Percentiles rank a stretch among this genome's conserved stretches.
phyloP scores from a whole-genome alignment of 1,139 yeast species.

The Pichia sp. region DNA sequence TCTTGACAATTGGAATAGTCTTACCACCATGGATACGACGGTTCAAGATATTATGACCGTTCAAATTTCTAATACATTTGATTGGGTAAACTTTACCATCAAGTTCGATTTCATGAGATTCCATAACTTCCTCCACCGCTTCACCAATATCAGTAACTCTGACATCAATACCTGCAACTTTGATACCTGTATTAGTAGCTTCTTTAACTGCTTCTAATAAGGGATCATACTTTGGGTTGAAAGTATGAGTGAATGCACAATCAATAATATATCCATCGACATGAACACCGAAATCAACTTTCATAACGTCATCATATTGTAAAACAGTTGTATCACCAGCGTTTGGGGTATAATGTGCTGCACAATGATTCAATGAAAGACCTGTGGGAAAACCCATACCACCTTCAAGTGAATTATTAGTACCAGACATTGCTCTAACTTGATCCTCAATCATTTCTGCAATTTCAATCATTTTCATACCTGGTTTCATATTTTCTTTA shows the following conservation, averaged over 20 bases:
- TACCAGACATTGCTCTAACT: constrained; percentile 57
- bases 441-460: constrained; percentile 87
- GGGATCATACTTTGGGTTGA: constrained; percentile 75
- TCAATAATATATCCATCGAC: constrained; percentile 94
- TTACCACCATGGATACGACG: constrained; percentile 89
- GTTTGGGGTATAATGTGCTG: constrained; percentile 97
- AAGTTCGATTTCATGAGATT: constrained; percentile 84
- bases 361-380: constrained; percentile 82
- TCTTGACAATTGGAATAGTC: constrained; percentile 91
- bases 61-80: constrained; percentile 82
- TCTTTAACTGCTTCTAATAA: constrained; percentile 78
- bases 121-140: constrained; percentile 96
- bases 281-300: constrained; percentile 96
- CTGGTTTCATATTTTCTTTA: constrained; percentile 70
- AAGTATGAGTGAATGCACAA: constrained; percentile 89
- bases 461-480: constrained; percentile 85
- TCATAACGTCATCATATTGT: constrained; percentile 85
- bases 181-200: constrained; percentile 90
- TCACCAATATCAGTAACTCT: constrained; percentile 93
- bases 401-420: constrained; percentile 58
- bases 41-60: constrained; percentile 88
- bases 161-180: constrained; percentile 93
- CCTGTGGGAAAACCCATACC: constrained; percentile 99
- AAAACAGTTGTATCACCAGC: constrained; percentile 83
- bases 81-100: constrained; percentile 81